Conservation (phyloP, 371 early-diverging fungal genomes). For the Mucor racemosus region DNA sequence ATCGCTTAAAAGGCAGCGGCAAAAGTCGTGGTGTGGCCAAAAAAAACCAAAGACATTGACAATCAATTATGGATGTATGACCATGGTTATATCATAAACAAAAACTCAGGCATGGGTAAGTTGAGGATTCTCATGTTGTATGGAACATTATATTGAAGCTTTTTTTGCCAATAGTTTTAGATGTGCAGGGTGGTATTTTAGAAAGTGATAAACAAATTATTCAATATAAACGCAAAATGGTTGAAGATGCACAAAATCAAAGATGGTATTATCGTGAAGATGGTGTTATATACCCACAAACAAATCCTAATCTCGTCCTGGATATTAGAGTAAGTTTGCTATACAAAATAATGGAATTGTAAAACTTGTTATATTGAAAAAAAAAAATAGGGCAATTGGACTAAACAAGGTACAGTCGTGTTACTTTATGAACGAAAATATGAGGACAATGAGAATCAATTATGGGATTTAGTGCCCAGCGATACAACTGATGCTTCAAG, state of each 20-base stretch:
- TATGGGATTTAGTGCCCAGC: constrained; percentile 50
- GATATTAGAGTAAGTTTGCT: constrained; percentile 48
- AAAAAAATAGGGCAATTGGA: constrained; percentile 47
- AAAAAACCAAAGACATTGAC: constrained; percentile 39
- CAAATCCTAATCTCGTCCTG: constrained; percentile 47
- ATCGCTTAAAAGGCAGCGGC: constrained; percentile 37
- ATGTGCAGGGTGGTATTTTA: constrained; percentile 46
- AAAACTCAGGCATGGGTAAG: constrained; percentile 38
- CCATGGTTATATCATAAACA: constrained; percentile 30
- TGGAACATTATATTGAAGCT: neutral
- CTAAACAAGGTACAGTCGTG: constrained; percentile 48
- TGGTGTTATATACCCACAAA: constrained; percentile 53
- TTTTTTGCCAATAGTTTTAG: constrained; percentile 34
- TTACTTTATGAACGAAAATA: constrained; percentile 53
- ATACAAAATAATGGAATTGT: neutral
- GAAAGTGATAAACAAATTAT: constrained; percentile 52
- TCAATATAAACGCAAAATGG: constrained; percentile 53
- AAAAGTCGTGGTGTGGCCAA: constrained; percentile 47
- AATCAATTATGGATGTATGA: constrained; percentile 42
- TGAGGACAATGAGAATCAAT: constrained; percentile 48
- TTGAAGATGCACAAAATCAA: constrained; percentile 53
- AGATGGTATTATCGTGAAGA: constrained; percentile 57
- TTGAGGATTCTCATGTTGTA: neutral
- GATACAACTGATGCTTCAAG: constrained; percentile 7
- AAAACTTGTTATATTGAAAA: neutral